Base-by-base conservation (phyloP, 2,329 filamentous ascomycete species). In the Sporothrix pseudoabietina region DNA sequence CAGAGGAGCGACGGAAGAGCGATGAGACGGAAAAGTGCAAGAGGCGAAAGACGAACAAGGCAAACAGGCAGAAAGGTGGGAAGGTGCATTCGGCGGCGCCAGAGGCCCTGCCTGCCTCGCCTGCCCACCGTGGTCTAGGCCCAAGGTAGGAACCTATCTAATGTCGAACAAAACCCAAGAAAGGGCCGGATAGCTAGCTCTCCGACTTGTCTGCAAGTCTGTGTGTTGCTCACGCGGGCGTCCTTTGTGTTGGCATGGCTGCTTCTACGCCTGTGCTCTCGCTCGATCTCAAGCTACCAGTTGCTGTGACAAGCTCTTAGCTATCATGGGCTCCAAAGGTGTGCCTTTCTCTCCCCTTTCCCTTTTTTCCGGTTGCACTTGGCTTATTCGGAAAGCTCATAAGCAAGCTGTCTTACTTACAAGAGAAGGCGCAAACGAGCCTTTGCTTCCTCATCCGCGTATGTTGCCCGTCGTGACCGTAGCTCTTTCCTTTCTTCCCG, bases 171-270 rank as follows among this genome's bases (percentile, higher is more conserved):
- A 59, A 12, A 61, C 2, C 8, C 5, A 35, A 59, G 26, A 61
- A 47, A 47, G 12, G 39, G 39, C 39, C 61, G n/a, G 35, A 65
- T 35, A 39, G 61, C 12, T 44, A 39, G 61, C 12, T 44, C 41
- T 6, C 41, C n/a, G 41, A 30, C 57, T 19, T 8, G 35, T n/a
- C 39, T 35, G n/a, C 55, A 16, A 10, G 55, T 41, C 16, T 41
- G 32, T 63, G 59, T 41, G 59, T 65, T 68, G 65, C 26, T 68
- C 65, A 68, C 44, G 65, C 44, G 44, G 44, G 65, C 57, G 47
- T 41, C 35, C 61, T 66, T 66, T 66, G 61, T 66, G 61, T 66
- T n/a, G 39, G 35, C 39, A 44, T 44, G 26, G 19, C 35, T 47
- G n/a, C 41, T 44, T 65, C 22, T 47, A 22, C 39, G 26, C 61